Percentiles rank a stretch among this genome's conserved stretches.
These are phyloP conservation scores for Crithidia thermophila DNA, from an alignment of 208 protist genomes.

Conservation along the genomic window DNA sequence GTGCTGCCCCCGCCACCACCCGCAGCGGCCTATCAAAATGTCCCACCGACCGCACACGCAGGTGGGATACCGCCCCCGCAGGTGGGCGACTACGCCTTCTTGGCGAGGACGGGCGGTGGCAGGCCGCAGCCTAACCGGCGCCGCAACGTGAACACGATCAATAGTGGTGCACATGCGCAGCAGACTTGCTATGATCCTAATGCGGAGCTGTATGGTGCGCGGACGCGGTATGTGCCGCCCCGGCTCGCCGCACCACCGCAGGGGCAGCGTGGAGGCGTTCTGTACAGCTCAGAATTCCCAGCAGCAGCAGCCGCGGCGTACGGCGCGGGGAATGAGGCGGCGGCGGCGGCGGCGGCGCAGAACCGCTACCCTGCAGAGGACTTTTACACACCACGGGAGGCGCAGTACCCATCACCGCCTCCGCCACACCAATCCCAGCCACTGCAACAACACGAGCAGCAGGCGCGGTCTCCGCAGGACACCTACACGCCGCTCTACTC, in stretches of 20 bases:
- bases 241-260: neutral
- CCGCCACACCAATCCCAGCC: neutral
- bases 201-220: too few species aligned
- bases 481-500: conserved; percentile 12
- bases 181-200: too few species aligned
- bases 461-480: neutral
- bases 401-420: neutral
- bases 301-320: neutral
- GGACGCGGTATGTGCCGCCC: neutral
- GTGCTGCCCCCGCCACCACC: conserved; percentile 15
- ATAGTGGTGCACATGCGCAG: too few species aligned
- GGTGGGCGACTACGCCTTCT: conserved; percentile 9
- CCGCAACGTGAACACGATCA: too few species aligned
- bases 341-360: neutral
- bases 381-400: conserved; percentile 5
- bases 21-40: neutral
- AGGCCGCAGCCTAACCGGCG: too few species aligned
- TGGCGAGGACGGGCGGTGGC: conserved; percentile 5
- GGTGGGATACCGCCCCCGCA: neutral
- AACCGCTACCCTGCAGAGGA: neutral
- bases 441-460: neutral
- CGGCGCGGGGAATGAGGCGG: neutral
- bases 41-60: too few species aligned
- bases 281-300: neutral
- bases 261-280: neutral